Conservation (phyloP, 352 stramenopile species). For the Phytophthora nicotianae region DNA sequence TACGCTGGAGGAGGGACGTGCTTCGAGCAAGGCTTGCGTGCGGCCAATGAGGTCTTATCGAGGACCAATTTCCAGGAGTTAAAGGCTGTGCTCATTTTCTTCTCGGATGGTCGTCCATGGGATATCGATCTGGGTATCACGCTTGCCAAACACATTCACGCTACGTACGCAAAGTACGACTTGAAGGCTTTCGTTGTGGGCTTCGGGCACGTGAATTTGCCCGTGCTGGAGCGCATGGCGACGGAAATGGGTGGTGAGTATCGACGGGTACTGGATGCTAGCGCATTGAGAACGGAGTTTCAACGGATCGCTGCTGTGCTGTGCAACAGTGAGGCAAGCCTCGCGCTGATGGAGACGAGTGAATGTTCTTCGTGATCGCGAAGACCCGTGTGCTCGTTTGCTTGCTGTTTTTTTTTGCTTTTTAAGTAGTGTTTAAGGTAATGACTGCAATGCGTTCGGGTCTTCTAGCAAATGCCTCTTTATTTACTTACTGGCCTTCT, state of each 20-base stretch:
- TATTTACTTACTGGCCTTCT: conserved; percentile 23
- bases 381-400: not conserved
- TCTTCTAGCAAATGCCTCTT: conserved; percentile 26
- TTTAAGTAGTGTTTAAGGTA: conserved; percentile 1
- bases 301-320: conserved; percentile 33
- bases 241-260: conserved; percentile 57
- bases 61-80: conserved; percentile 54
- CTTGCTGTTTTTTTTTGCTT: not conserved
- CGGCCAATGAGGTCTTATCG: conserved; percentile 64
- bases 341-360: conserved; percentile 24
- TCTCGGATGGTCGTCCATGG: conserved; percentile 50
- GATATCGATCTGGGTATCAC: conserved; percentile 38
- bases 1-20: conserved; percentile 44
- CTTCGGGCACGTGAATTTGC: conserved; percentile 63
- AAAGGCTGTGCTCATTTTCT: conserved; percentile 44
- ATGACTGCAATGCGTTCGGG: not conserved
- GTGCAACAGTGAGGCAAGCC: conserved; percentile 34
- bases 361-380: not conserved
- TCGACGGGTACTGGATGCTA: conserved; percentile 30
- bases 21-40: conserved; percentile 43
- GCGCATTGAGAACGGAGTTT: conserved; percentile 38
- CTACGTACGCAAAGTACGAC: conserved; percentile 58
- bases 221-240: conserved; percentile 51
- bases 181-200: conserved; percentile 65
- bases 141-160: conserved; percentile 48